These are phyloP conservation scores for Chlamydomonas eustigma DNA, from an alignment of 139 green algal species.

Conservation along the genomic window DNA sequence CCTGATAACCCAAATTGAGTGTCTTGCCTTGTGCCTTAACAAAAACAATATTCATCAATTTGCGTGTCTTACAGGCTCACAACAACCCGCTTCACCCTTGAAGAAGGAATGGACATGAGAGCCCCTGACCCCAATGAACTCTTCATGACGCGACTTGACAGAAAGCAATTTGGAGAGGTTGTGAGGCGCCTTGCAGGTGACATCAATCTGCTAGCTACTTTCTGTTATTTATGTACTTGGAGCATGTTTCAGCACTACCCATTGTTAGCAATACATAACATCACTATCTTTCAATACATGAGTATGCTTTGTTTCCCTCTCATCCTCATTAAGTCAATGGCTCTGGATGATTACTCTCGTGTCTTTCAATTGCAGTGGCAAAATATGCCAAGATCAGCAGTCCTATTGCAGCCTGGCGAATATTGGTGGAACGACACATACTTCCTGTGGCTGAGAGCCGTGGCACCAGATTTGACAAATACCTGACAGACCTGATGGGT, in stretches of 20 bases:
- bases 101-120: not conserved
- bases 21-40: too few relatives aligned
- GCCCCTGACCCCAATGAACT: not conserved
- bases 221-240: too few relatives aligned
- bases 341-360: too few relatives aligned
- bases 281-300: too few relatives aligned
- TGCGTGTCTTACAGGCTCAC: not conserved
- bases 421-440: conserved; percentile 52
- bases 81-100: not conserved
- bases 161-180: conserved; percentile 16
- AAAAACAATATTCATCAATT: too few relatives aligned
- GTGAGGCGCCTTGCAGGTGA: conserved; percentile 5
- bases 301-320: too few relatives aligned
- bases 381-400: conserved; percentile 49
- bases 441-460: conserved; percentile 24
- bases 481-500: conserved; percentile 35
- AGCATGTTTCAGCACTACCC: too few relatives aligned
- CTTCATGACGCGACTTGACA: not conserved
- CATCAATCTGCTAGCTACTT: too few relatives aligned
- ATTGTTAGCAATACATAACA: too few relatives aligned
- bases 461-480: conserved; percentile 17
- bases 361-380: conserved; percentile 20
- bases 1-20: too few relatives aligned
- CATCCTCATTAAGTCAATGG: too few relatives aligned
- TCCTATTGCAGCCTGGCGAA: conserved; percentile 38